phyloP scores from a whole-genome alignment of 2,329 filamentous ascomycete genomes.

The Talaromyces sp. region DNA sequence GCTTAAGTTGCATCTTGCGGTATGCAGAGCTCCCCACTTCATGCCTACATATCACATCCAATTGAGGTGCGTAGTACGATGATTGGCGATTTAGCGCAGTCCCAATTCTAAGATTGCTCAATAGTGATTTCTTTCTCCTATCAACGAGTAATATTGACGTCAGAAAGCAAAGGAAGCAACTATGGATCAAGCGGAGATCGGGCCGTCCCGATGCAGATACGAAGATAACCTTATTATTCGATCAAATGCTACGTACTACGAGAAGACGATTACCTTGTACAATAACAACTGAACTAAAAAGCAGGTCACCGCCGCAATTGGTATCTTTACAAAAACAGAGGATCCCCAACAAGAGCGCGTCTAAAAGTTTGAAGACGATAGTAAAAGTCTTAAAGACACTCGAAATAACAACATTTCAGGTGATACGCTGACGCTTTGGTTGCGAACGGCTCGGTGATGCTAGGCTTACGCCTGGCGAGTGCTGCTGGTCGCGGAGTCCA shows the following conservation, averaged over 20 bases:
- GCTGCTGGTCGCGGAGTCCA: too few species aligned
- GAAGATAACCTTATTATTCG: background rate
- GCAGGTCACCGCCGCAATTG: background rate
- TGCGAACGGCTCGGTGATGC: too few species aligned
- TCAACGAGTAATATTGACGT: slow-evolving; percentile 13
- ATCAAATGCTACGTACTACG: background rate
- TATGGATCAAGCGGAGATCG: background rate
- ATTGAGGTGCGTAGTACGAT: background rate
- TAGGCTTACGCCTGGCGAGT: too few species aligned
- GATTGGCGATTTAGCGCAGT: background rate
- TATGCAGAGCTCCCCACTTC: background rate
- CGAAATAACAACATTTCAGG: background rate
- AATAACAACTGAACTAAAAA: background rate
- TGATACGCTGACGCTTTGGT: background rate
- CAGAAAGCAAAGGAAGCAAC: background rate
- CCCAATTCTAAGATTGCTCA: background rate
- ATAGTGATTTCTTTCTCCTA: background rate
- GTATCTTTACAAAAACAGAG: background rate
- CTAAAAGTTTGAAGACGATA: background rate
- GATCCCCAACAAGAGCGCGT: background rate
- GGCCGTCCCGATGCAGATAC: background rate
- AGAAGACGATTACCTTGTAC: background rate
- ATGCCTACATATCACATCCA: background rate
- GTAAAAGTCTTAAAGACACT: too few species aligned
- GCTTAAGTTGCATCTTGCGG: background rate